These are phyloP conservation scores for Aurifilum marmelostoma DNA, from an alignment of 2,329 filamentous ascomycete genomes.

Conservation along the genomic window DNA sequence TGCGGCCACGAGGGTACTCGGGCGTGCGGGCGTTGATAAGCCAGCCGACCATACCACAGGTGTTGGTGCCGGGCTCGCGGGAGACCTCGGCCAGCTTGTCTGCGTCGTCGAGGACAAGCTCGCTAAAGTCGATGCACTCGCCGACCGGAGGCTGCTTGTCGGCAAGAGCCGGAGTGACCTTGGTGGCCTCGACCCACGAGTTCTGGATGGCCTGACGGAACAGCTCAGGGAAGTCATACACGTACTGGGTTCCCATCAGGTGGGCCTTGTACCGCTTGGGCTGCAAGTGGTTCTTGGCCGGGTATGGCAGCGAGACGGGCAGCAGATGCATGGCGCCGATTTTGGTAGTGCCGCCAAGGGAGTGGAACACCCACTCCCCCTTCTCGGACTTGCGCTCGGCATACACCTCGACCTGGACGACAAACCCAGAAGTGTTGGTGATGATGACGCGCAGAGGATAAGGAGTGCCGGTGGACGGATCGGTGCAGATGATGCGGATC, in stretches of 20 bases:
- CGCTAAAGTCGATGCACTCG: conserved; percentile 91
- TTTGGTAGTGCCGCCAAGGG: conserved; percentile 92
- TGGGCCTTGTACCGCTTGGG: conserved; percentile 99
- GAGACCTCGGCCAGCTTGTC: conserved; percentile 92
- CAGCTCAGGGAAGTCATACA: conserved; percentile 99
- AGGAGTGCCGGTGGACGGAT: conserved; percentile 78
- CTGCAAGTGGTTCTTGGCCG: conserved; percentile 97
- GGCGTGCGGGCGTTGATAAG: conserved; percentile 92
- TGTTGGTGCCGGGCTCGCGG: conserved; percentile 93
- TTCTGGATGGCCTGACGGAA: conserved; percentile 98
- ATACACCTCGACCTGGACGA: conserved; percentile 97
- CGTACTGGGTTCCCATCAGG: conserved; percentile 98
- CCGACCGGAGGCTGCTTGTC: conserved; percentile 83
- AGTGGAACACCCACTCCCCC: conserved; percentile 98
- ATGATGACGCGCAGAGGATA: conserved; percentile 95
- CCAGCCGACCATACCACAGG: conserved; percentile 98
- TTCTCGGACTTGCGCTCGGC: conserved; percentile 97
- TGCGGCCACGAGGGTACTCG: conserved; percentile 89
- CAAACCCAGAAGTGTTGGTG: conserved; percentile 97
- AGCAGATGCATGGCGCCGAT: conserved; percentile 94
- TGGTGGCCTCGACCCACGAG: conserved; percentile 79
- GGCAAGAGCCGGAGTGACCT: conserved; percentile 72
- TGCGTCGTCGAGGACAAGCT: conserved; percentile 92
- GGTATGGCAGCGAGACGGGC: conserved; percentile 88
- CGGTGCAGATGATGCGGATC: conserved; percentile 97